These are phyloP conservation scores for Draba incana DNA, from an alignment of 345 rosid species.

Conservation along the genomic window DNA sequence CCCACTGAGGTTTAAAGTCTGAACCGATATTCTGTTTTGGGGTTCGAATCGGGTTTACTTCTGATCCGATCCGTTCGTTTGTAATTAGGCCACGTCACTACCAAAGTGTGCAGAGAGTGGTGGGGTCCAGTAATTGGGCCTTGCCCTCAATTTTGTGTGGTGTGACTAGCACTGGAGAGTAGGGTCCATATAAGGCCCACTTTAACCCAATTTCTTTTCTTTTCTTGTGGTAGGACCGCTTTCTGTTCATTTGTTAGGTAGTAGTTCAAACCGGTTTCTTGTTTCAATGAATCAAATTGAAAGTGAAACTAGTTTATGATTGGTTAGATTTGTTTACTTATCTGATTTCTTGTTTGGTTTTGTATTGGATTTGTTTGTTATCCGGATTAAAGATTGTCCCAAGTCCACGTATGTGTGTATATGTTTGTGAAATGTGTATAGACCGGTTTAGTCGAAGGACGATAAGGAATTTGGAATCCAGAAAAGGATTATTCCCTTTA, in stretches of 20 bases:
- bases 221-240: constrained; percentile 30
- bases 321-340: background rate
- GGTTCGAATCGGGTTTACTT: constrained; percentile 7
- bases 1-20: constrained; percentile 6
- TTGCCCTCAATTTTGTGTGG: constrained; percentile 30
- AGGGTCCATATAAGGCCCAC: constrained; percentile 40
- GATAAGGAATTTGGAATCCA: constrained; percentile 40
- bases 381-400: background rate
- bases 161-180: constrained; percentile 35
- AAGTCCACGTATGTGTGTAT: background rate
- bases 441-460: constrained; percentile 13
- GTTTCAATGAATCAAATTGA: background rate
- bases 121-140: constrained; percentile 40
- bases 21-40: constrained; percentile 5
- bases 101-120: constrained; percentile 8
- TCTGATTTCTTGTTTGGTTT: background rate
- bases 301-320: constrained; percentile 3
- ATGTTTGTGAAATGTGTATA: background rate
- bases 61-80: constrained; percentile 14
- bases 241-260: constrained; percentile 23
- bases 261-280: constrained; percentile 17
- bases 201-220: constrained; percentile 23
- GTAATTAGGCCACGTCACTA: constrained; percentile 4
- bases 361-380: background rate
- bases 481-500: constrained; percentile 34